Evolutionary conservation across 2,329 filamentous ascomycete species (phyloP).

Genomic region (Cladophialophora yegresii): DNA sequence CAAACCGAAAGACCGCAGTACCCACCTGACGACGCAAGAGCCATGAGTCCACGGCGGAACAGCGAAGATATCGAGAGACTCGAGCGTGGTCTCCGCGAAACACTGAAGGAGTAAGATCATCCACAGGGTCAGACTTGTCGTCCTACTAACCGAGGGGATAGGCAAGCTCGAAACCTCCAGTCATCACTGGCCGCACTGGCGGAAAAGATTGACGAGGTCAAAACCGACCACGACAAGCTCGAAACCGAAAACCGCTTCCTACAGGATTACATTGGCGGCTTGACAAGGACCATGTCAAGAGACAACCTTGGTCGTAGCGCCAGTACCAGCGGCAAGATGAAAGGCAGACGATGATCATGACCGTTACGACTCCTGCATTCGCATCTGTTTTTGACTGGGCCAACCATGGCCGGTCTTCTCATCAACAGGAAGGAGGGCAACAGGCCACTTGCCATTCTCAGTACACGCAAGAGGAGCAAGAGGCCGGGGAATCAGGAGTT

Average conservation of each 20-base stretch:
- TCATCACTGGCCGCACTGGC: slow-evolving; percentile 86
- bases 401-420: slow-evolving; percentile 5
- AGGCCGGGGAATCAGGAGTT: slow-evolving; percentile 6
- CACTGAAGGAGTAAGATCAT: slow-evolving; percentile 60
- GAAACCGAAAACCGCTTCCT: slow-evolving; percentile 96
- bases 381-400: slow-evolving; percentile 6
- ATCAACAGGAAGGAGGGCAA: slow-evolving; percentile 13
- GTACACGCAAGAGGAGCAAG: slow-evolving; percentile 11
- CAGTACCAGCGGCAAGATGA: slow-evolving; percentile 32
- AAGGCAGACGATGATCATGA: slow-evolving; percentile 32
- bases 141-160: slow-evolving; percentile 44
- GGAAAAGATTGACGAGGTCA: slow-evolving; percentile 90
- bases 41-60: slow-evolving; percentile 90
- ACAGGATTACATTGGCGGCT: slow-evolving; percentile 95
- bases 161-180: slow-evolving; percentile 85
- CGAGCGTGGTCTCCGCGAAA: slow-evolving; percentile 73
- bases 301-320: slow-evolving; percentile 48
- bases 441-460: slow-evolving; percentile 5
- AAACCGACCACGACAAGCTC: slow-evolving; percentile 92
- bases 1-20: slow-evolving; percentile 73
- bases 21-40: slow-evolving; percentile 82
- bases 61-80: slow-evolving; percentile 88
- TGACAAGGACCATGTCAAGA: slow-evolving; percentile 72
- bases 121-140: not conserved
- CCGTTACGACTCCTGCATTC: slow-evolving; percentile 19